Evolutionary conservation across 164 flowering plant genomes (phyloP), one percentile per base, ranked within the genome.

Genomic region (Nymphaea colorata): DNA sequence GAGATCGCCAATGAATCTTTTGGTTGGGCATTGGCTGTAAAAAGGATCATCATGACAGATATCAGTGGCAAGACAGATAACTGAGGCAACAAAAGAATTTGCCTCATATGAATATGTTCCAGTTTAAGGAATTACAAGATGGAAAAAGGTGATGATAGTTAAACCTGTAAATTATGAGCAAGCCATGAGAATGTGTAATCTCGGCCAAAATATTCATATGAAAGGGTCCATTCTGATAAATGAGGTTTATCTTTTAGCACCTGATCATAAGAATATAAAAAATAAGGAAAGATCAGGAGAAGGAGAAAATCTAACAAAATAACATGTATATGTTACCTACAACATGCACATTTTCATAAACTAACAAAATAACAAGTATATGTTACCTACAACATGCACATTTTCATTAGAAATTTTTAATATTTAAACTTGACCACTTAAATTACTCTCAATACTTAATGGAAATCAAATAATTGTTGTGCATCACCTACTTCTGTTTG

Each of bases 1-100:
- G 36, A 55, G 70, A 87, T 76, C 92, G 80, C 97, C 97, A 88
- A 71, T 94, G 99, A 67, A 94, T 91, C 79, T 94, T 94, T 77
- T 64, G 66, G 41, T 64, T 64, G 44, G 43, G 44, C 7, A 64
- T 64, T 17, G 66, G 44, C 66, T 64, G 66, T 42, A 25, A 64
- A 64, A 36, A 4, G 8, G 41, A 41, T 5, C 36, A 25, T 11
- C 36, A 25, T 25, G 25, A 62, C 18, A 62, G 8, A 6, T 62
- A 11, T 14, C 8, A 62, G 64, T 12, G 36, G 18, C 14, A 55
- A 55, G 10, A 8, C 16, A 10, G 16, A 55, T 55, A 55, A 55
- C 16, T 16, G 1, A 8, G 10, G 59, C 16, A 55, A 55, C 16
- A 8, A 61, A n/a, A 61, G 25, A n/a, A n/a, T n/a, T 6, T n/a